These are phyloP conservation scores for Umbelopsis sp. DNA, from an alignment of 371 early-diverging fungal genomes.

Conservation along the genomic window DNA sequence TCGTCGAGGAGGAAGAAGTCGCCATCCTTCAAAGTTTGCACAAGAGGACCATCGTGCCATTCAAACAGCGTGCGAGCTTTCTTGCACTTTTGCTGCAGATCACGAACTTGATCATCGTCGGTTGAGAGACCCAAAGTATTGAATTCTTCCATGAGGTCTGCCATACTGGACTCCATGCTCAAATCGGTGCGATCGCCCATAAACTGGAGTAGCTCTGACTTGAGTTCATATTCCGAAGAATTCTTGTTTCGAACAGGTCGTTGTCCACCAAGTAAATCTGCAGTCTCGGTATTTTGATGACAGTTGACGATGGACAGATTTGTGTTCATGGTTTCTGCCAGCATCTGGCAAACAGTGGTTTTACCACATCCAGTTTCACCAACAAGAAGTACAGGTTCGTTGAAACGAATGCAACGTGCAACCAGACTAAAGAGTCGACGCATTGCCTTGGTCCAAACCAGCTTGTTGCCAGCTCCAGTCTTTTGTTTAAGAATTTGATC, in stretches of 20 bases:
- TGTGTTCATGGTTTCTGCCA: conserved; percentile 68
- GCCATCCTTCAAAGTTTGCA: conserved; percentile 95
- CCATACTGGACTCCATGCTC: background rate
- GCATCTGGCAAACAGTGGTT: conserved; percentile 97
- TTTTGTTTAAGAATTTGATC: conserved; percentile 34
- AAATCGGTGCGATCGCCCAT: conserved; percentile 34
- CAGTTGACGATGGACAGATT: conserved; percentile 93
- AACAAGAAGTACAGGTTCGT: conserved; percentile 97
- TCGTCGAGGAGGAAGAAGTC: conserved; percentile 98
- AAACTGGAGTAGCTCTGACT: conserved; percentile 32
- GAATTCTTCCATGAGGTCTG: conserved; percentile 34
- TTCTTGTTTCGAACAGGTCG: conserved; percentile 85
- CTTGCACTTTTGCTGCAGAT: conserved; percentile 25
- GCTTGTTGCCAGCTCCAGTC: conserved; percentile 46
- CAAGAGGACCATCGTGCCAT: conserved; percentile 96
- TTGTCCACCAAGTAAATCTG: conserved; percentile 98
- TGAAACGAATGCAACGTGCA: conserved; percentile 76
- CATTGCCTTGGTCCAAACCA: conserved; percentile 97
- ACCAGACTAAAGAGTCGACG: conserved; percentile 90
- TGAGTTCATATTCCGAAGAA: conserved; percentile 46
- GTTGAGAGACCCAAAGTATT: conserved; percentile 12
- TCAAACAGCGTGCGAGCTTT: conserved; percentile 74
- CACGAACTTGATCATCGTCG: conserved; percentile 17
- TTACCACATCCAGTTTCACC: conserved; percentile 99
- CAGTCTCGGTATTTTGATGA: conserved; percentile 97